A percentile compares a stretch with the other conserved stretches of the same genome.
Evolutionary conservation across 805 yeast species (phyloP).

Genomic region (Yamadazyma sp.): DNA sequence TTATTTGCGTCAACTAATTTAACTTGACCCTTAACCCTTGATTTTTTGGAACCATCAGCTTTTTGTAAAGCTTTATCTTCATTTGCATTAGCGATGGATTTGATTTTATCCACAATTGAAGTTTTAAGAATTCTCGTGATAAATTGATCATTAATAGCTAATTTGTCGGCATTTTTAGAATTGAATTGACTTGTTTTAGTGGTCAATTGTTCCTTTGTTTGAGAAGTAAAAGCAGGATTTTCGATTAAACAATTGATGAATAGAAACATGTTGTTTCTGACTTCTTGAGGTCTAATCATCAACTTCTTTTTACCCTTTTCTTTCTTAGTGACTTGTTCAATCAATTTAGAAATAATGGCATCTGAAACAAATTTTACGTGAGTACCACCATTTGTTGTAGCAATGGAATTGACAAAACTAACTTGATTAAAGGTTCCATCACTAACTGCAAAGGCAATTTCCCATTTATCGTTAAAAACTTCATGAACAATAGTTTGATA

Average conservation of each 20-base stretch:
- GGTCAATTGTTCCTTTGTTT: slow-evolving; percentile 93
- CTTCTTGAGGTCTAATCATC: slow-evolving; percentile 82
- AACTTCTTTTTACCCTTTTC: slow-evolving; percentile 65
- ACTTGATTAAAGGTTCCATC: slow-evolving; percentile 90
- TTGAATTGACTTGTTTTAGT: slow-evolving; percentile 89
- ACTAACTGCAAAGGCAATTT: slow-evolving; percentile 89
- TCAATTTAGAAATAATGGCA: slow-evolving; percentile 73
- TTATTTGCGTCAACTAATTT: slow-evolving; percentile 93
- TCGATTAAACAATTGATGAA: slow-evolving; percentile 91
- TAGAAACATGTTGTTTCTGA: slow-evolving; percentile 83
- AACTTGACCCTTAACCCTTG: slow-evolving; percentile 81
- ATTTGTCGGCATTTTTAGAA: slow-evolving; percentile 54
- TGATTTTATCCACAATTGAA: slow-evolving; percentile 65
- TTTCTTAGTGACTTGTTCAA: slow-evolving; percentile 60
- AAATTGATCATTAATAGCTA: slow-evolving; percentile 72
- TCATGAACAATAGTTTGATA: slow-evolving; percentile 66
- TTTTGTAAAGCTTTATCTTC: slow-evolving; percentile 85
- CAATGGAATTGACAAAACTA: slow-evolving; percentile 95
- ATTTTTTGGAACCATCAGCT: slow-evolving; percentile 82
- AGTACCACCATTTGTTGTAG: slow-evolving; percentile 96
- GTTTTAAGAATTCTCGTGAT: slow-evolving; percentile 68
- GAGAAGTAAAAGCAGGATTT: slow-evolving; percentile 96
- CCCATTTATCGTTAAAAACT: slow-evolving; percentile 87
- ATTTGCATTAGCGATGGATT: slow-evolving; percentile 81
- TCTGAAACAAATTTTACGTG: slow-evolving; percentile 87